phyloP scores from a whole-genome alignment of 2,329 filamentous ascomycete species.

The Aureobasidium zeae region DNA sequence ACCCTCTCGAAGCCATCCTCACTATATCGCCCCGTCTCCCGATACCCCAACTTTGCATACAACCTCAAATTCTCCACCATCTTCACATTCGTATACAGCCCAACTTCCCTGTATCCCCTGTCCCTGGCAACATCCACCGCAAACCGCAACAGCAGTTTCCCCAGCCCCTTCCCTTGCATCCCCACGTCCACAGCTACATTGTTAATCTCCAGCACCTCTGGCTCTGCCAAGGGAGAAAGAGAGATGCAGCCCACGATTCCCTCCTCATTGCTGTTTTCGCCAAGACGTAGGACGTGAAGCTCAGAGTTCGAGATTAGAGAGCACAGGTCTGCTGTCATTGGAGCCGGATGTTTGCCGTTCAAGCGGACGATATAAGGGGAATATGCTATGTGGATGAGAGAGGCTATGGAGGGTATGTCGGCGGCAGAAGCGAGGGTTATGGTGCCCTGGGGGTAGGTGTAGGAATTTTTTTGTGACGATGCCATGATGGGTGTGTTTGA shows the following conservation, averaged over 20 bases:
- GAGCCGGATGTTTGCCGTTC: background rate
- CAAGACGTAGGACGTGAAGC: background rate
- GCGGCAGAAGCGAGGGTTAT: background rate
- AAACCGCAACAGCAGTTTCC: background rate
- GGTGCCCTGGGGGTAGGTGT: background rate
- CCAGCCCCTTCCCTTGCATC: background rate
- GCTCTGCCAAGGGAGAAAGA: background rate
- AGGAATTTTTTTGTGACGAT: background rate
- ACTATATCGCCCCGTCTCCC: background rate
- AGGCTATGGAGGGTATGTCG: background rate
- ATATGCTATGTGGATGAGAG: background rate
- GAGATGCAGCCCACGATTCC: background rate
- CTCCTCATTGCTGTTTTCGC: no score
- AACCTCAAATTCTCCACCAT: constrained; percentile 4
- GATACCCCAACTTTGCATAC: background rate
- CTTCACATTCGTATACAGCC: constrained; percentile 11
- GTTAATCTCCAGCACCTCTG: background rate
- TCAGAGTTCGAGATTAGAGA: background rate
- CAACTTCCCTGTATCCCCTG: background rate
- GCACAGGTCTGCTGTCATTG: background rate
- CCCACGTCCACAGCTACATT: background rate
- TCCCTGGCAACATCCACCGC: background rate
- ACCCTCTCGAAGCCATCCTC: constrained; percentile 9
- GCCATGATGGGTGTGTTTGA: background rate
- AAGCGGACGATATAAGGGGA: background rate